Evolutionary conservation across 306 rosid species (phyloP), one percentile per base, ranked within the genome.

Genomic region (Adenanthera pavonina): DNA sequence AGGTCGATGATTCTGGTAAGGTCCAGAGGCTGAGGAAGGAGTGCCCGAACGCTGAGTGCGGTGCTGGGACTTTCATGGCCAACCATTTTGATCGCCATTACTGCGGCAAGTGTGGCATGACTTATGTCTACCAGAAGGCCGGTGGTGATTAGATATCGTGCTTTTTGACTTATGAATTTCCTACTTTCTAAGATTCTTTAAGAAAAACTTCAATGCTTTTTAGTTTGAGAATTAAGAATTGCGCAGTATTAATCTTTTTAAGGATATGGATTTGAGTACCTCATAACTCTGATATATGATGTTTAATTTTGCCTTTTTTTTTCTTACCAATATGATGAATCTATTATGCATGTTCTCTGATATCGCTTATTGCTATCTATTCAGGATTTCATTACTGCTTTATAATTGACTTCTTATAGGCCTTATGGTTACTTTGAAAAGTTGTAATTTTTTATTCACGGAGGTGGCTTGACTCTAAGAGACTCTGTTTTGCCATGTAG

Each of bases 21-120:
- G 94, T 94, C 3, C 96, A 91, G 89, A 86, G 97, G 92, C 88
- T 94, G 4, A 78, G 98, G 83, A 94, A 94, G 88, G 98, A 94
- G 89, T 94, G 98, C 75, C 98, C 98, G 0, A 94, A 94, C 10
- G 87, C 92, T 0, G 98, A 92, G 79, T 94, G 98, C 30, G 98
- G 98, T 0, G 97, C 98, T 0, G 98, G 98, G 0, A 94, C 98
- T 2, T 94, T 94, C 86, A 92, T 94, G 98, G 98, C 98, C 0
- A 94, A 91, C 75, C 97, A 94, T 75, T 91, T 91, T 25, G 98
- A 94, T 30, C 91, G 98, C 41, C 98, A 94, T 80, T 94, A 92
- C 87, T 94, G 98, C 54, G 98, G 98, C 19, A 94, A 94, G 89
- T 94, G 98, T 38, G 97, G 97, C 2, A 60, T 91, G 64, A 94